Percentiles rank a stretch among this genome's conserved stretches.
phyloP scores from a whole-genome alignment of 2,329 filamentous ascomycete genomes.

The Penicillium griseofulvum region DNA sequence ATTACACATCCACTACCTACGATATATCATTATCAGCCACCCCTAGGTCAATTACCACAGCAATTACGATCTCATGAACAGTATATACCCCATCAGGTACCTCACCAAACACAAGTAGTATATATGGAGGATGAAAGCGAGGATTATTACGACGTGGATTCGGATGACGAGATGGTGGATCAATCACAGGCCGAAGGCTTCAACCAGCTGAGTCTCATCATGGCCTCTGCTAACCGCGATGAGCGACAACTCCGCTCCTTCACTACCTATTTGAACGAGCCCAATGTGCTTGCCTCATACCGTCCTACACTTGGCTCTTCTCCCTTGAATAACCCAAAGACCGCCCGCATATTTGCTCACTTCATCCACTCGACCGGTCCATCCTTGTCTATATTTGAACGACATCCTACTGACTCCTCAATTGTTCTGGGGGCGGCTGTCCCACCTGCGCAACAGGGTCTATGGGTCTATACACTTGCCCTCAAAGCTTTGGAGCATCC shows the following conservation, averaged over 20 bases:
- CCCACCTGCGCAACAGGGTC: slow-evolving; percentile 57
- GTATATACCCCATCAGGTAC: slow-evolving; percentile 13
- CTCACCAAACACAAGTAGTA: slow-evolving; percentile 16
- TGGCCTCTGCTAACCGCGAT: slow-evolving; percentile 44
- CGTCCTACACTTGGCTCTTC: slow-evolving; percentile 63
- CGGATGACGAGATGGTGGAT: slow-evolving; percentile 57
- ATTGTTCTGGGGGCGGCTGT: slow-evolving; percentile 64
- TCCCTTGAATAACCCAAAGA: slow-evolving; percentile 76
- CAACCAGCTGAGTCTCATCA: slow-evolving; percentile 45
- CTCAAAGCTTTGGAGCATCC: slow-evolving; percentile 79
- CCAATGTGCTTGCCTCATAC: slow-evolving; percentile 61
- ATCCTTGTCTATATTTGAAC: slow-evolving; percentile 81
- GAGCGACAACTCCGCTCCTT: slow-evolving; percentile 51
- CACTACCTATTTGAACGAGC: slow-evolving; percentile 48
- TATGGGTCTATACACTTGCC: slow-evolving; percentile 75
- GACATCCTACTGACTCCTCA: slow-evolving; percentile 71
- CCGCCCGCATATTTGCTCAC: slow-evolving; percentile 81
- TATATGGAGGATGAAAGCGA: slow-evolving; percentile 57
- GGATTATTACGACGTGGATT: slow-evolving; percentile 61
- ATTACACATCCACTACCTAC: slow-evolving; percentile 1
- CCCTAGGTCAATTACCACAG: background rate
- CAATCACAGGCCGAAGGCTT: slow-evolving; percentile 36
- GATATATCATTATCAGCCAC: slow-evolving; percentile 15
- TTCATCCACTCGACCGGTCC: slow-evolving; percentile 88
- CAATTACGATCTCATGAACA: slow-evolving; percentile 7